phyloP scores from a whole-genome alignment of 202 grass and related monocot species.

The Schoenoplectus triqueter region DNA sequence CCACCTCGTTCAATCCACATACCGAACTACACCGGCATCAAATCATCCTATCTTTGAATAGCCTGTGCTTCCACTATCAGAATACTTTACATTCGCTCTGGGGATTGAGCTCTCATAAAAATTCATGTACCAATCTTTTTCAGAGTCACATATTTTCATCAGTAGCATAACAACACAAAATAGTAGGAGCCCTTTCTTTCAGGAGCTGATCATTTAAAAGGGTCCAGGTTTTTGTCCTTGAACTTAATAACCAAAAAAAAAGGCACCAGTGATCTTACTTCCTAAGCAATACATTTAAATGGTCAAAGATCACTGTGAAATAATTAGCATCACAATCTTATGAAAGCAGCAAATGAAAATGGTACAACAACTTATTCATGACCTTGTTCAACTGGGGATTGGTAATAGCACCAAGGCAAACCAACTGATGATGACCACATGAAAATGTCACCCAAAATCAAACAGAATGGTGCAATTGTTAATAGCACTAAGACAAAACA shows the following conservation, averaged over 20 bases:
- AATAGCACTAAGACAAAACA: not conserved
- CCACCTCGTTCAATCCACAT: not conserved
- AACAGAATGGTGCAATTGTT: not conserved
- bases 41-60: not conserved
- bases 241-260: not conserved
- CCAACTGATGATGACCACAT: not conserved
- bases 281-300: not conserved
- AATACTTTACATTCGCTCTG: not conserved
- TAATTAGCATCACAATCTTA: not conserved
- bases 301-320: not conserved
- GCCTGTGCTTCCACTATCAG: not conserved
- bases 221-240: not conserved
- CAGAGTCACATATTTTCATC: not conserved
- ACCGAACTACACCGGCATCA: not conserved
- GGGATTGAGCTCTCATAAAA: not conserved
- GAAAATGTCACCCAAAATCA: not conserved
- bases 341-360: not conserved
- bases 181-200: not conserved
- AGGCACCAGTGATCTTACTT: not conserved
- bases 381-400: not conserved
- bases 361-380: not conserved
- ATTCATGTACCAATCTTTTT: not conserved
- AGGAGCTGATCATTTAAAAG: not conserved
- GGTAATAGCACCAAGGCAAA: slow-evolving; percentile 8
- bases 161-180: slow-evolving; percentile 5